These are phyloP conservation scores for Perilla frutescens DNA, from an alignment of 257 asterid genomes.

Conservation along the genomic window DNA sequence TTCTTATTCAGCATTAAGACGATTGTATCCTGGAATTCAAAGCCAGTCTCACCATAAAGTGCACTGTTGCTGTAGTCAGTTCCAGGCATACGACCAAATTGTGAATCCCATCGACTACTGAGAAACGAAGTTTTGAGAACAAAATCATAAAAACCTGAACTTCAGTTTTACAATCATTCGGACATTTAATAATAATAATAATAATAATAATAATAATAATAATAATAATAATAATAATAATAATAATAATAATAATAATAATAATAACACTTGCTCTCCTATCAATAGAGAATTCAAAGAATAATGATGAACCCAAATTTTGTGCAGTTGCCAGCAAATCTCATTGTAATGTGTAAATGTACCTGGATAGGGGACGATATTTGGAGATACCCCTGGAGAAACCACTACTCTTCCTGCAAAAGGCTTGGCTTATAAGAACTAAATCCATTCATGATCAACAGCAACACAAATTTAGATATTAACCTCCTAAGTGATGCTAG, in stretches of 20 bases:
- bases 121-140: constrained; percentile 27
- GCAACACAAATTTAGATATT: constrained; percentile 19
- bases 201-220: no score
- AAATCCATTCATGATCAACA: constrained; percentile 14
- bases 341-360: constrained; percentile 15
- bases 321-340: constrained; percentile 7
- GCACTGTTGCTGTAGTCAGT: constrained; percentile 63
- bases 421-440: constrained; percentile 38
- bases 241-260: no score
- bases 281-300: constrained; percentile 10
- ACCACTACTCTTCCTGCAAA: constrained; percentile 97
- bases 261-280: constrained; percentile 33
- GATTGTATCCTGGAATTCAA: constrained; percentile 5
- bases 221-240: no score
- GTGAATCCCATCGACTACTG: constrained; percentile 84
- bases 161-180: constrained; percentile 10
- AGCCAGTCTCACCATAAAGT: constrained; percentile 62
- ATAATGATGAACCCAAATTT: background rate
- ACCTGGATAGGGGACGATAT: constrained; percentile 97
- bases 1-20: background rate
- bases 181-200: no score
- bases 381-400: constrained; percentile 94
- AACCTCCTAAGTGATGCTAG: constrained; percentile 97
- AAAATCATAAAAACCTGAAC: constrained; percentile 20
- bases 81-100: constrained; percentile 68